Evolutionary conservation across 2,329 filamentous ascomycete genomes (phyloP), one percentile per base, ranked within the genome.

Genomic region (Aspergillus japonicus): DNA sequence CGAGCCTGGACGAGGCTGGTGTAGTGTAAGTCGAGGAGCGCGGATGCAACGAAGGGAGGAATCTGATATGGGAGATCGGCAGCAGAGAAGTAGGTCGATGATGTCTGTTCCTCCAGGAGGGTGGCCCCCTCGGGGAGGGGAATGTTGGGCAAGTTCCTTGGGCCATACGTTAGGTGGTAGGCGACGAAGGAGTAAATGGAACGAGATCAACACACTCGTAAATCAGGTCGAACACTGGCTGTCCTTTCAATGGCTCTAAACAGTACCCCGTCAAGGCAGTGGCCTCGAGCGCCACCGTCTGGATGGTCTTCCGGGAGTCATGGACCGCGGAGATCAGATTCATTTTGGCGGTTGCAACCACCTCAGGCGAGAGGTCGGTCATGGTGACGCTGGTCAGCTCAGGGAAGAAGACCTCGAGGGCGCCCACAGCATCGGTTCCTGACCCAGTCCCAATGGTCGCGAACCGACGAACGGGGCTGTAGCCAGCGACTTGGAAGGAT

Each of bases 381-480:
- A 54, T 48, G 26, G 31, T 31, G 26, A 54, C 23, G 24, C 26
- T 47, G 52, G 3, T 11, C 3, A 54, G 42, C 1, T 33, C 42
- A 16, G 52, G 42, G 42, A 54, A 54, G 24, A 54, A 54, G 39
- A 48, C 11, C 19, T 54, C 52, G n/a, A 54, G 52, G 5, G 42
- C 42, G 2, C 42, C 52, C 8, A 54, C 31, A 14, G 23, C 52
- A 24, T 54, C 52, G 26, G 52, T 54, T 10, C 52, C 52, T 4
- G 52, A 54, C 4, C 52, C 52, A 10, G 52, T 54, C 1, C 52
- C 52, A n/a, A 54, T 54, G 1, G 52, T 54, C 2, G 52, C 52
- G 24, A 54, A 26, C 4, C 26, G 26, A 26, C 26, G 52, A 16
- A 54, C 23, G 39, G 52, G 6, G 23, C 42, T 26, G 5, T 12